A percentile compares a stretch with the other conserved stretches of the same genome.
Conservation (phyloP, 2,329 filamentous ascomycete species). For the Epichloe bromicola region DNA sequence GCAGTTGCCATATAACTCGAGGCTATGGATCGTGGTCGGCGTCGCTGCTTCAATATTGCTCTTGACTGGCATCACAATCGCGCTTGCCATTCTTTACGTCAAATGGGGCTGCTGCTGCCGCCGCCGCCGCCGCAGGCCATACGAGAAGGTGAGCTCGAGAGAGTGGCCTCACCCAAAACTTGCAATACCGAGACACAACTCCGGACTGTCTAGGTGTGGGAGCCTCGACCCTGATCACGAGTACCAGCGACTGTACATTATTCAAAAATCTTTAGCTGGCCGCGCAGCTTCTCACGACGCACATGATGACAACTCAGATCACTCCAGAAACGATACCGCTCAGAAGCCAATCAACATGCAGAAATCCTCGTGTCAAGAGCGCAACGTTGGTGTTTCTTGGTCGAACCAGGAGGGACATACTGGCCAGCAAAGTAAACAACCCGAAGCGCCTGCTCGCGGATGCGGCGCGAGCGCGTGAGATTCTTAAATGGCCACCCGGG, state of each 20-base stretch:
- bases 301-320: not conserved
- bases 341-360: not conserved
- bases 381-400: not conserved
- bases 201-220: not conserved
- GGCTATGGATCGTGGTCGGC: not conserved
- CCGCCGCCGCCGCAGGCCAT: not conserved
- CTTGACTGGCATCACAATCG: not conserved
- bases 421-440: conserved; percentile 3
- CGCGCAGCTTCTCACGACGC: conserved; percentile 12
- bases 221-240: conserved; percentile 19
- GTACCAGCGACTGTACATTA: conserved; percentile 25
- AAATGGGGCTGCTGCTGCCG: not conserved
- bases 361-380: not conserved
- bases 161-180: not conserved
- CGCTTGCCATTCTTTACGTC: not conserved
- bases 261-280: conserved; percentile 27
- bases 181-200: not conserved
- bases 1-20: not conserved
- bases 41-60: not conserved
- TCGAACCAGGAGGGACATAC: not conserved
- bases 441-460: conserved; percentile 10
- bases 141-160: not conserved
- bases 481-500: conserved; percentile 18
- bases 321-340: not conserved
- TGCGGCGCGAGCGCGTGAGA: conserved; percentile 16